These are phyloP conservation scores for Isabelozyma gotoi DNA, from an alignment of 805 yeast genomes.

Conservation along the genomic window DNA sequence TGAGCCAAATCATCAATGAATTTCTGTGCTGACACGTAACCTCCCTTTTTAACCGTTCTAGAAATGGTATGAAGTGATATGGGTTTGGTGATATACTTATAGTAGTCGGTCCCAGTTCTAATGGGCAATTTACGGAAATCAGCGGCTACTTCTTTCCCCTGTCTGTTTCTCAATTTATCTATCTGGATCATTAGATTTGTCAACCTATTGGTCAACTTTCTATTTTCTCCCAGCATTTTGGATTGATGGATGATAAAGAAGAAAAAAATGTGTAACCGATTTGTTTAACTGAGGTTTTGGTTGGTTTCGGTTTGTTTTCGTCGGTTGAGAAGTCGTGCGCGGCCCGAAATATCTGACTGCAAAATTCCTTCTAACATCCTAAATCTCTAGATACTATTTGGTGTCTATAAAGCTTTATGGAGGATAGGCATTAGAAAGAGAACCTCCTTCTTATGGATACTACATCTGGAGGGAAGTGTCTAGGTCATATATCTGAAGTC, in stretches of 20 bases:
- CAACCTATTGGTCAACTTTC: conserved; percentile 32
- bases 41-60: conserved; percentile 51
- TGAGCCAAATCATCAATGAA: conserved; percentile 79
- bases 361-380: too few species aligned
- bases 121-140: conserved; percentile 76
- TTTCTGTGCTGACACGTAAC: conserved; percentile 61
- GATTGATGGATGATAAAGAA: background rate
- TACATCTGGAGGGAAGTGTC: too few species aligned
- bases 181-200: conserved; percentile 37
- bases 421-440: too few species aligned
- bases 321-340: background rate
- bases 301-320: background rate
- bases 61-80: conserved; percentile 74
- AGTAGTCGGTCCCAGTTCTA: conserved; percentile 73
- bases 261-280: too few species aligned
- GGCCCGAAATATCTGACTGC: background rate
- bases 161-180: conserved; percentile 37
- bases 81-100: conserved; percentile 75
- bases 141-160: conserved; percentile 46
- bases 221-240: conserved; percentile 31
- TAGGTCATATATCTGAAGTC: too few species aligned
- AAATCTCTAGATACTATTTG: too few species aligned
- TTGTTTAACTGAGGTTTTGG: background rate
- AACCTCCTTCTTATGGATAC: too few species aligned
- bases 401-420: too few species aligned